phyloP scores from a whole-genome alignment of 495 filamentous ascomycete species.

The Tuber microsphaerosporum region DNA sequence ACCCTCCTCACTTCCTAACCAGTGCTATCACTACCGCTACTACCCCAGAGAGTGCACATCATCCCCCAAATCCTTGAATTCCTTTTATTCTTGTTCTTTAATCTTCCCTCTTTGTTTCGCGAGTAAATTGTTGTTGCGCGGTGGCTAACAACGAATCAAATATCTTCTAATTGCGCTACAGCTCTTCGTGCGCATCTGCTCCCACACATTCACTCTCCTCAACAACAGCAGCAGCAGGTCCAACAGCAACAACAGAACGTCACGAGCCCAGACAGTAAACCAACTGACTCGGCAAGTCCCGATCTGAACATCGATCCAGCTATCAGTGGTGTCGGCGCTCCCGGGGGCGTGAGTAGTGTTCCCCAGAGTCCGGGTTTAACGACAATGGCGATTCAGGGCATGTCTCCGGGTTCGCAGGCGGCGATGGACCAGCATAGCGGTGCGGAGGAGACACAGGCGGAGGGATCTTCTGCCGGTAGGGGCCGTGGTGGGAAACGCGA shows the following conservation, averaged over 20 bases:
- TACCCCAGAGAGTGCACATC: not conserved
- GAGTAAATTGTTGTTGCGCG: not conserved
- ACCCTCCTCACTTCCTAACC: conserved; percentile 25
- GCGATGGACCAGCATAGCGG: conserved; percentile 37
- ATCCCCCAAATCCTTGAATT: not conserved
- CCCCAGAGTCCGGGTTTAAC: conserved; percentile 35
- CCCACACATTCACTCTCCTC: conserved; percentile 28
- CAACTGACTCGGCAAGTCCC: conserved; percentile 23
- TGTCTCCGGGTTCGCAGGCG: conserved; percentile 27
- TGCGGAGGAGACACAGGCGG: conserved; percentile 44
- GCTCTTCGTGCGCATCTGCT: conserved; percentile 41
- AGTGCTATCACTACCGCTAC: not conserved
- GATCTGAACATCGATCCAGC: conserved; percentile 41
- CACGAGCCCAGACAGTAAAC: conserved; percentile 27
- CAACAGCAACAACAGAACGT: conserved; percentile 18
- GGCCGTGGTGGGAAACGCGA: conserved; percentile 64
- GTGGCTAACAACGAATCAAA: not conserved
- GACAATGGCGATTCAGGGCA: conserved; percentile 25
- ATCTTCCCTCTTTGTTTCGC: not conserved
- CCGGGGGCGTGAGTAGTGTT: conserved; percentile 44
- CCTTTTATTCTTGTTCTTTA: not conserved
- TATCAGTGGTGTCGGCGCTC: conserved; percentile 32
- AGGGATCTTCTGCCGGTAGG: conserved; percentile 29
- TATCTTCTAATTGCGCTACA: conserved; percentile 9
- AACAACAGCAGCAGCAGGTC: conserved; percentile 19